A percentile compares a stretch with the other conserved stretches of the same genome.
phyloP scores from a whole-genome alignment of 805 yeast genomes.

The Starmerella floricola region DNA sequence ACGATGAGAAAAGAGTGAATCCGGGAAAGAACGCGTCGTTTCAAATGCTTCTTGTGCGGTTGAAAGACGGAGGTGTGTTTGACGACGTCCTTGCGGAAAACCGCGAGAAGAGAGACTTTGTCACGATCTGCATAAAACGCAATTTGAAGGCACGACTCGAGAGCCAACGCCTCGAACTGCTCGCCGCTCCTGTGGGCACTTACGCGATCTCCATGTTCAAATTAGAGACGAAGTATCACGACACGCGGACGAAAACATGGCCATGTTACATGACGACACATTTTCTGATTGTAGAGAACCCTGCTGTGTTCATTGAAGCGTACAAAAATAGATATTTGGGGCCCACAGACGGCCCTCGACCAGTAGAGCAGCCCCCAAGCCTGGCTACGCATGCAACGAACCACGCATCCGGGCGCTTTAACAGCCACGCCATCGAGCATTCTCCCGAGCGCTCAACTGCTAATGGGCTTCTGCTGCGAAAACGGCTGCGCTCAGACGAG shows the following conservation, averaged over 20 bases:
- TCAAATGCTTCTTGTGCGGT: too few relatives aligned
- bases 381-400: too few relatives aligned
- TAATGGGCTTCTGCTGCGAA: too few relatives aligned
- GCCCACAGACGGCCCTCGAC: too few relatives aligned
- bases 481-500: too few relatives aligned
- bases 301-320: not conserved
- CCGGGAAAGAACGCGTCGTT: too few relatives aligned
- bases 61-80: not conserved
- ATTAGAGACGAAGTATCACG: not conserved
- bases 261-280: conserved; percentile 6
- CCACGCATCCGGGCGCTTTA: too few relatives aligned
- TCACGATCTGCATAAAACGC: not conserved
- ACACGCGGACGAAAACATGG: not conserved
- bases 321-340: too few relatives aligned
- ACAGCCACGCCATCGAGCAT: too few relatives aligned
- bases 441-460: too few relatives aligned
- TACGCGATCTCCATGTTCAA: not conserved
- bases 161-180: not conserved
- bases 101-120: not conserved
- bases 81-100: conserved; percentile 5
- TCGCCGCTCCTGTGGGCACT: conserved; percentile 1
- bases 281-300: not conserved
- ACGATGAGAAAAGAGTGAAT: too few relatives aligned
- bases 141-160: conserved; percentile 3
- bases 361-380: too few relatives aligned